These are phyloP conservation scores for Pholiota microspora DNA, from an alignment of 768 basidiomycete species.

Conservation along the genomic window DNA sequence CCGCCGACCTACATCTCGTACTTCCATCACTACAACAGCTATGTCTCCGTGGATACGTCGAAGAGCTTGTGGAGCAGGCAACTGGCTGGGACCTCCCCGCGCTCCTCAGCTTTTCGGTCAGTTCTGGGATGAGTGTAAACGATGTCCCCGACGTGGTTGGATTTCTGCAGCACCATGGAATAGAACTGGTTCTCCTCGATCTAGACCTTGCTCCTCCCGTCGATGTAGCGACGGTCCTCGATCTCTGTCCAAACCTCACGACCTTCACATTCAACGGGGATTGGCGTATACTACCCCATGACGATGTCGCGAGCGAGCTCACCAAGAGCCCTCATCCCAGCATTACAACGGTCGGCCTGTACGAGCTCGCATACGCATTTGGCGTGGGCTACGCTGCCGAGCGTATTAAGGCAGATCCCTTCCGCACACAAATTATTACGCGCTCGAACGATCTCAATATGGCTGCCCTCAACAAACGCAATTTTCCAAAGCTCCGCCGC, in stretches of 20 bases:
- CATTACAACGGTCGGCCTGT: slow-evolving; percentile 63
- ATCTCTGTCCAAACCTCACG: slow-evolving; percentile 58
- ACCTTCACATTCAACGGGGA: slow-evolving; percentile 75
- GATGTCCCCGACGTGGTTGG: slow-evolving; percentile 58
- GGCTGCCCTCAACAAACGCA: slow-evolving; percentile 44
- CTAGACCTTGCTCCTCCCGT: slow-evolving; percentile 55
- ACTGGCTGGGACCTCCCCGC: slow-evolving; percentile 63
- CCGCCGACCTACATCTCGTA: slow-evolving; percentile 50
- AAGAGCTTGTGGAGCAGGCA: slow-evolving; percentile 70
- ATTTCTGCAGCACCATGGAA: slow-evolving; percentile 62
- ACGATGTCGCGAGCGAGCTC: slow-evolving; percentile 34
- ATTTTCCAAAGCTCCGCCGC: slow-evolving; percentile 61
- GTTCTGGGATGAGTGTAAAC: slow-evolving; percentile 41
- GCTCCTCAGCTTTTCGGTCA: slow-evolving; percentile 56
- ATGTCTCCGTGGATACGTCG: slow-evolving; percentile 55
- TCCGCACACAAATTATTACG: slow-evolving; percentile 43
- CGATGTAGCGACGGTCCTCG: slow-evolving; percentile 58
- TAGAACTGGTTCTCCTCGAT: slow-evolving; percentile 61
- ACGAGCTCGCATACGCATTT: slow-evolving; percentile 69
- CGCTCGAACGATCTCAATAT: slow-evolving; percentile 69
- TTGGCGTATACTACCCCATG: slow-evolving; percentile 52
- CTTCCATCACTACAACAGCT: slow-evolving; percentile 62
- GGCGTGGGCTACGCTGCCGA: slow-evolving; percentile 55
- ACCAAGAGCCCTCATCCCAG: slow-evolving; percentile 53
- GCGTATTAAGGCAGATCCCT: slow-evolving; percentile 38